Percentiles rank a stretch among this genome's conserved stretches.
Conservation (phyloP, 352 stramenopile genomes). For the Phytopythium kandeliae region DNA sequence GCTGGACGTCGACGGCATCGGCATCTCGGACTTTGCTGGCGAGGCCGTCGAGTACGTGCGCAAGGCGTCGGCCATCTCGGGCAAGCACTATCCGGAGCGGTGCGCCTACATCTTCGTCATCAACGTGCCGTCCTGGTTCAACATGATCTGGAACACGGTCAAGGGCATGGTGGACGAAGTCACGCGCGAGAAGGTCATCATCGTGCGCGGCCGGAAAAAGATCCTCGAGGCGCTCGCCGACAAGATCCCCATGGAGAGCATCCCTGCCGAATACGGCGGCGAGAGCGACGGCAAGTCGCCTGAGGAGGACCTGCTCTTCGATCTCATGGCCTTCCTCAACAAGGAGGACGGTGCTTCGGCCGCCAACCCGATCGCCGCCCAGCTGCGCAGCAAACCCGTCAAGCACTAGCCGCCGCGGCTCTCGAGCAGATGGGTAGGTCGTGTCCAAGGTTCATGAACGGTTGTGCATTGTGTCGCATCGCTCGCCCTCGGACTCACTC, state of each 20-base stretch:
- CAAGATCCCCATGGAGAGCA: constrained; percentile 54
- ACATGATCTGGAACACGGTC: constrained; percentile 88
- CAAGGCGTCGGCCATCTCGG: constrained; percentile 77
- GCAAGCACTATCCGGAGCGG: constrained; percentile 83
- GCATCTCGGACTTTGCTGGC: constrained; percentile 70
- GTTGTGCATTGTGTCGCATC: no score
- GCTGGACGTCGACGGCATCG: constrained; percentile 65
- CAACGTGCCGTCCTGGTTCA: constrained; percentile 90
- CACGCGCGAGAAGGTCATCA: constrained; percentile 85
- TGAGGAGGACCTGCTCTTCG: constrained; percentile 68
- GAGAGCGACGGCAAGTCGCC: constrained; percentile 50
- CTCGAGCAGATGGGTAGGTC: background rate
- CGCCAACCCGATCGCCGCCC: constrained; percentile 19
- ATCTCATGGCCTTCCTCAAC: constrained; percentile 73
- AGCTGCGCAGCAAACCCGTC: constrained; percentile 34
- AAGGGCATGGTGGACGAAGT: constrained; percentile 84
- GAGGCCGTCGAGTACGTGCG: constrained; percentile 83
- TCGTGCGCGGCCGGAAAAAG: constrained; percentile 69
- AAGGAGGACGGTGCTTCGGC: constrained; percentile 44
- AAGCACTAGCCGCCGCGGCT: constrained; percentile 31
- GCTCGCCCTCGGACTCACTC: no score
- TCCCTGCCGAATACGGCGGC: constrained; percentile 70
- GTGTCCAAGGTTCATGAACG: no score
- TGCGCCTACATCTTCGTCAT: constrained; percentile 91
- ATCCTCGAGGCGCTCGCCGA: constrained; percentile 41